Evolutionary conservation across 2,329 filamentous ascomycete species (phyloP).

Genomic region (Fusarium metavorans): DNA sequence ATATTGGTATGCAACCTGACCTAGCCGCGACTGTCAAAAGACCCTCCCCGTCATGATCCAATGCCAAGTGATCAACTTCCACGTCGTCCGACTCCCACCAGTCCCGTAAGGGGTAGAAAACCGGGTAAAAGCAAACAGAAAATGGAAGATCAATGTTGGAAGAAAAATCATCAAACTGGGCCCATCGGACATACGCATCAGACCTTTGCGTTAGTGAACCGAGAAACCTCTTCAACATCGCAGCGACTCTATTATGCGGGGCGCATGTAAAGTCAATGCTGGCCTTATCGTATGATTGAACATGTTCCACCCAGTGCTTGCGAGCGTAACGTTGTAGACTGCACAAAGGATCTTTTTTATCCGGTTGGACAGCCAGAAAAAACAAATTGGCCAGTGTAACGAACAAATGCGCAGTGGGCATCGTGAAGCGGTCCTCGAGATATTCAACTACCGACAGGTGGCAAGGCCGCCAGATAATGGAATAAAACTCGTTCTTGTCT

Average conservation of each 20-base stretch:
- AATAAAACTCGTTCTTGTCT: neutral
- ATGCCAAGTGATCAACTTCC: neutral
- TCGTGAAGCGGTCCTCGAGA: neutral
- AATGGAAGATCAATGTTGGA: too few species aligned
- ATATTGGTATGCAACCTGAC: neutral
- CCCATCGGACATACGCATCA: neutral
- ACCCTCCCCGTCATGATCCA: neutral
- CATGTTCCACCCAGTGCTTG: fast-evolving
- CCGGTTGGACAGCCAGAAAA: neutral
- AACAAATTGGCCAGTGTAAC: neutral
- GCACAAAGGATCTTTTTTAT: neutral
- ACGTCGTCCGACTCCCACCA: neutral
- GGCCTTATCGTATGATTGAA: neutral
- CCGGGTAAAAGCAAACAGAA: neutral
- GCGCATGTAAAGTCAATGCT: neutral
- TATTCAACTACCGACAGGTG: neutral
- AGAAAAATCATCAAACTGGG: too few species aligned
- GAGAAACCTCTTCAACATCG: neutral
- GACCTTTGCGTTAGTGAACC: neutral
- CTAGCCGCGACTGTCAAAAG: neutral
- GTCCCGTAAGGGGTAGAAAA: neutral
- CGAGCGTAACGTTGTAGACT: fast-evolving
- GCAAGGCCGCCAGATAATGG: neutral
- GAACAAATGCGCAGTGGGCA: neutral
- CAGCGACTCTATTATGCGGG: neutral